Conservation (phyloP, 306 rosid genomes). For the Psophocarpus tetragonolobus region DNA sequence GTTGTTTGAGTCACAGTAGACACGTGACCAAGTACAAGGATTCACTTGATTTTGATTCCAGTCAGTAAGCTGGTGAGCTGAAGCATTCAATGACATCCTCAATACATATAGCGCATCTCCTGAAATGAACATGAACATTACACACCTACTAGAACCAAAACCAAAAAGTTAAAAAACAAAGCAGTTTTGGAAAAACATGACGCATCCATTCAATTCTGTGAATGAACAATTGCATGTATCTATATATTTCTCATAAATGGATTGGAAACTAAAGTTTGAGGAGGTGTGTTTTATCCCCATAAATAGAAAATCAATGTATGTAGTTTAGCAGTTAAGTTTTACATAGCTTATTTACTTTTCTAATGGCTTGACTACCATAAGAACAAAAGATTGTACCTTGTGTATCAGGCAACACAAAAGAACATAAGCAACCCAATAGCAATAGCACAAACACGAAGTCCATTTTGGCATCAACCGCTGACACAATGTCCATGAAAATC, state of each 20-base stretch:
- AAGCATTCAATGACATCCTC: slow-evolving; percentile 62
- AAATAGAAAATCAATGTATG: neutral
- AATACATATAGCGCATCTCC: slow-evolving; percentile 84
- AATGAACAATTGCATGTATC: neutral
- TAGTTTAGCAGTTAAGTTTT: neutral
- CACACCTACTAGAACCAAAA: slow-evolving; percentile 22
- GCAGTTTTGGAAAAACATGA: slow-evolving; percentile 5
- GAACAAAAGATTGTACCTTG: slow-evolving; percentile 61
- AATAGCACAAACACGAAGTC: slow-evolving; percentile 46
- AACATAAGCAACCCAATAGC: slow-evolving; percentile 57
- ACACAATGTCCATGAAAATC: slow-evolving; percentile 35
- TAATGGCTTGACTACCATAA: neutral
- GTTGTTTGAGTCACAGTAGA: slow-evolving; percentile 57
- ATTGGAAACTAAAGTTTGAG: slow-evolving; percentile 18
- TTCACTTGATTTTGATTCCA: slow-evolving; percentile 91
- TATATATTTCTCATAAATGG: neutral
- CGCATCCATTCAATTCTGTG: neutral
- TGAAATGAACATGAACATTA: slow-evolving; percentile 46
- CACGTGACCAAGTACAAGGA: slow-evolving; percentile 95
- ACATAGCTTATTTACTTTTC: slow-evolving; percentile 7
- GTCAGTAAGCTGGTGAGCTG: slow-evolving; percentile 68
- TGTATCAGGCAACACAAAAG: slow-evolving; percentile 61
- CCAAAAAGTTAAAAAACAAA: slow-evolving; percentile 4
- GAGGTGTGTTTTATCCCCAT: neutral
- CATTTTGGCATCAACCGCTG: slow-evolving; percentile 55